Evolutionary conservation across 2,329 filamentous ascomycete genomes (phyloP), one percentile per base, ranked within the genome.

Genomic region (Chrysoporthe puriensis): DNA sequence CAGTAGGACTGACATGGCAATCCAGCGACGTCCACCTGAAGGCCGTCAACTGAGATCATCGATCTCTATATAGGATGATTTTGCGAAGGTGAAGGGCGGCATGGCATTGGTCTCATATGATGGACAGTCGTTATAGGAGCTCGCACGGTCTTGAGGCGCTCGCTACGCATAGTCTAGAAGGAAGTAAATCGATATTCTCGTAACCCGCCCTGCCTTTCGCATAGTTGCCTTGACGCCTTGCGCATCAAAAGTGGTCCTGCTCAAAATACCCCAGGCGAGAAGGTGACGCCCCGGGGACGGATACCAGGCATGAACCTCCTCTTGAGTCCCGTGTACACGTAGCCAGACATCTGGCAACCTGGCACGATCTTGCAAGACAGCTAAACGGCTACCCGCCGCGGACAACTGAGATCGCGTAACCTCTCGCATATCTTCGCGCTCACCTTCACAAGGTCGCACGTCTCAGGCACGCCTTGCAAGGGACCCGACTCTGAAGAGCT

Each of bases 11-110:
- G 65, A 77, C 62, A 59, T 16, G 7, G 1, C 11, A 21, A 3
- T 21, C 26, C 63, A 79, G 77, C 70, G 76, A 79, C 44, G 77
- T 79, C 26, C 64, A 76, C 68, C 76, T 79, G 54, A 78, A 78
- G 73, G 70, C 70, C 13, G 70, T 78, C 65, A 54, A 73, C 56
- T 79, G 70, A 69, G 18, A 50, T 56, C 18, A 44, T 18, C 6
- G 59, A 16, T 8, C 18, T 43, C 43, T 26, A 26, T 3, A 34
- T 3, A 34, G 43, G 26, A 16, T 11, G 59, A 18, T 61, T 32
- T 14, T 61, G 21, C 18, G 43, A 5, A 42, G 42, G 2, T 18
- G 43, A 32, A 2, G 26, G 42, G 42, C 43, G 16, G 26, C 34
- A 46, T 34, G 26, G 42, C 34, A 14, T 61, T 61, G 43, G 18